These are phyloP conservation scores for Kwoniella sp. DNA, from an alignment of 768 basidiomycete species.

Conservation along the genomic window DNA sequence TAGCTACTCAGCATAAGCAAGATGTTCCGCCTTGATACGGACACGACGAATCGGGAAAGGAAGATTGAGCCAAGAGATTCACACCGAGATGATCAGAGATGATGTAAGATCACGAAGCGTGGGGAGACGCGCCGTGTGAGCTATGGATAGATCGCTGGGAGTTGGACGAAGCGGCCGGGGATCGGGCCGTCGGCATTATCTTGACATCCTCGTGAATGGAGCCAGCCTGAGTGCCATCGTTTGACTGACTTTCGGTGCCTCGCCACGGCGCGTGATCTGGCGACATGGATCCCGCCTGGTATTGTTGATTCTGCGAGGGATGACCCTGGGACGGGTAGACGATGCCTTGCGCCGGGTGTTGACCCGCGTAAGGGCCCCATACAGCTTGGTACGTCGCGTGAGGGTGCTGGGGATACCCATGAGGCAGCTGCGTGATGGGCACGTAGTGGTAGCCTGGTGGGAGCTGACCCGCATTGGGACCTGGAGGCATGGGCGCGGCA, in stretches of 20 bases:
- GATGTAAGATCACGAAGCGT: conserved; percentile 5
- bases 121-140: conserved; percentile 13
- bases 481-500: conserved; percentile 13
- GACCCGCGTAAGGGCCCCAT: conserved; percentile 17
- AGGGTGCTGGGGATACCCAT: conserved; percentile 19
- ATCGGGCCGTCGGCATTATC: background rate
- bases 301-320: conserved; percentile 6
- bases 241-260: conserved; percentile 8
- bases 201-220: conserved; percentile 14
- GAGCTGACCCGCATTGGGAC: conserved; percentile 9
- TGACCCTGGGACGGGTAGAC: conserved; percentile 3
- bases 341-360: background rate
- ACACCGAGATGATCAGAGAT: too few species aligned
- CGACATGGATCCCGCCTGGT: background rate
- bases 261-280: conserved; percentile 8
- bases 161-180: conserved; percentile 7
- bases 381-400: conserved; percentile 29
- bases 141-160: conserved; percentile 14
- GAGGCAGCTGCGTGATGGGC: conserved; percentile 21
- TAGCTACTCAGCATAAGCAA: too few species aligned
- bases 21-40: too few species aligned
- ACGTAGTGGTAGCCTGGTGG: conserved; percentile 41
- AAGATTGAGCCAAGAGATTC: too few species aligned
- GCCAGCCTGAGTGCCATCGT: conserved; percentile 15
- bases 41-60: too few species aligned